Conservation (phyloP, 108 stramenopile species). For the Conticribra weissflogii region DNA sequence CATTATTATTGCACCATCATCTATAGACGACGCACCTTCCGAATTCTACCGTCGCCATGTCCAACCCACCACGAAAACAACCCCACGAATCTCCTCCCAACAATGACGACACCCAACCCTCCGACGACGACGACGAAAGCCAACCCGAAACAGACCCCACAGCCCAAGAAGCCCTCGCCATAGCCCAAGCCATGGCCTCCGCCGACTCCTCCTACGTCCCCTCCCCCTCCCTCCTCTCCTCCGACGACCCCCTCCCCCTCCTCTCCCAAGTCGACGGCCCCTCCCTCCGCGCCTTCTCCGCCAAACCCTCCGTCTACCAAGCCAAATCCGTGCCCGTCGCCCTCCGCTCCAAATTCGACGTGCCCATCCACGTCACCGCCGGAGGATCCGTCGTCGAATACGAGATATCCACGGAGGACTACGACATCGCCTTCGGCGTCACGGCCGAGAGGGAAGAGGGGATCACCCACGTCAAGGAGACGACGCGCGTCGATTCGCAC, state of each 20-base stretch:
- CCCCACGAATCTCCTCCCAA: background rate
- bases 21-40: too few species aligned
- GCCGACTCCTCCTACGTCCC: conserved; percentile 75
- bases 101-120: background rate
- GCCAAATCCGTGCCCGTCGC: conserved; percentile 76
- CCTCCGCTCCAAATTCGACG: conserved; percentile 66
- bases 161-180: conserved; percentile 72
- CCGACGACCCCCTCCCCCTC: conserved; percentile 55
- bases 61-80: background rate
- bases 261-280: conserved; percentile 82
- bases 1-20: too few species aligned
- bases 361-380: conserved; percentile 81
- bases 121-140: conserved; percentile 2
- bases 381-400: conserved; percentile 86
- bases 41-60: too few species aligned
- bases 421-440: conserved; percentile 82
- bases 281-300: conserved; percentile 51
- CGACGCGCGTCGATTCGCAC: conserved; percentile 67
- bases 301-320: conserved; percentile 66
- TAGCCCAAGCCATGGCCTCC: conserved; percentile 78
- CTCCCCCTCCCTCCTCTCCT: conserved; percentile 62
- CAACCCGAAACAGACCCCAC: background rate
- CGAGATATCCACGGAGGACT: conserved; percentile 56
- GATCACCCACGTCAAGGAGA: conserved; percentile 80
- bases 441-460: conserved; percentile 89